phyloP scores from a whole-genome alignment of 1,139 yeast species.

The Nakaseomyces bracarensis region DNA sequence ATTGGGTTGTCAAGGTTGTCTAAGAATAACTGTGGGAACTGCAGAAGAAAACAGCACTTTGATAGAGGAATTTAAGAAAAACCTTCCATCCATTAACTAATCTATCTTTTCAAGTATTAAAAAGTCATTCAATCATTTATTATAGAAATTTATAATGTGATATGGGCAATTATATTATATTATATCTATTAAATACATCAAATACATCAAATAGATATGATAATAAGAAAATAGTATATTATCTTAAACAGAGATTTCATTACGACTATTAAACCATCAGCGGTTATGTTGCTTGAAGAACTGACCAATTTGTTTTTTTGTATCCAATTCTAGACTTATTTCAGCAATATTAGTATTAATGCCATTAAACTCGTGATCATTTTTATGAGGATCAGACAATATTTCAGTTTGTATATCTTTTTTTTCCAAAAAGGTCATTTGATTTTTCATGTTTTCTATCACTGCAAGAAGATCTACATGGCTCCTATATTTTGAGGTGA shows the following conservation, averaged over 20 bases:
- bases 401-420: slow-evolving; percentile 11
- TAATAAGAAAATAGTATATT: too few species aligned
- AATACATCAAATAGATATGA: not conserved
- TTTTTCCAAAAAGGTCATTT: not conserved
- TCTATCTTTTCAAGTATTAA: too few species aligned
- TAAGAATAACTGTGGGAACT: slow-evolving; percentile 84
- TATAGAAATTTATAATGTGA: too few species aligned
- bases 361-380: too few species aligned
- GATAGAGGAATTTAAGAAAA: slow-evolving; percentile 42
- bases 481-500: slow-evolving; percentile 13
- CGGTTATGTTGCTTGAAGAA: slow-evolving; percentile 16
- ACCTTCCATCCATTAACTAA: not conserved
- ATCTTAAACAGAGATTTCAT: too few species aligned
- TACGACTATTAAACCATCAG: too few species aligned
- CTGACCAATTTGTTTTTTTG: slow-evolving; percentile 24
- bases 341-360: slow-evolving; percentile 22
- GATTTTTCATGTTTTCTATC: slow-evolving; percentile 16
- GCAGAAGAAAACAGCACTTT: slow-evolving; percentile 57
- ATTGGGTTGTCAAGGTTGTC: slow-evolving; percentile 77
- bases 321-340: slow-evolving; percentile 21
- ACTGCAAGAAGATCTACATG: slow-evolving; percentile 16
- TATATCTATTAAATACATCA: not conserved
- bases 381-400: too few species aligned
- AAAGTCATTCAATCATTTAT: too few species aligned
- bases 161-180: too few species aligned